phyloP scores from a whole-genome alignment of 2,329 filamentous ascomycete genomes.

The Clathrospora elynae region DNA sequence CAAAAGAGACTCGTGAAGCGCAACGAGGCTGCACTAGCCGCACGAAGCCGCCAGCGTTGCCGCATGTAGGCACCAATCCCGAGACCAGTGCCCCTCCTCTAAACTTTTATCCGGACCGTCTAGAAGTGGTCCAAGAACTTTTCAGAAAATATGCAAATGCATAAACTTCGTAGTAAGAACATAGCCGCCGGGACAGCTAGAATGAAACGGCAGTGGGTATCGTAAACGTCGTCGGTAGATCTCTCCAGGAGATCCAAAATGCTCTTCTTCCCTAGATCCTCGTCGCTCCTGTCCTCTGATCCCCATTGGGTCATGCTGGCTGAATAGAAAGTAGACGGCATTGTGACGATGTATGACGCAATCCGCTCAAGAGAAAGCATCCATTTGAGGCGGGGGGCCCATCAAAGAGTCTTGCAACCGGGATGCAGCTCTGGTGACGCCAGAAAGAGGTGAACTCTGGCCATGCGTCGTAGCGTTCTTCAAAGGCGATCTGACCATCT shows the following conservation, averaged over 20 bases:
- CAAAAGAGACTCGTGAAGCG: constrained; percentile 12
- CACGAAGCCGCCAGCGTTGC: constrained; percentile 13
- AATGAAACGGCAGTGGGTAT: constrained; percentile 43
- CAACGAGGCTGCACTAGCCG: constrained; percentile 8
- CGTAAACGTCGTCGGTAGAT: constrained; percentile 41
- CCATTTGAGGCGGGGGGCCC: constrained; percentile 38
- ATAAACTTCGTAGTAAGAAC: constrained; percentile 35
- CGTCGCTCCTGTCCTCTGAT: constrained; percentile 16
- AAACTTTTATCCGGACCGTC: constrained; percentile 30
- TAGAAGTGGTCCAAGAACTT: constrained; percentile 28
- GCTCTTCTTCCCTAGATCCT: constrained; percentile 26
- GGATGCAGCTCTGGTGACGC: constrained; percentile 36
- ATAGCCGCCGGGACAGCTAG: constrained; percentile 25
- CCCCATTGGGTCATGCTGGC: constrained; percentile 7
- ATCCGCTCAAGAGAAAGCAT: constrained; percentile 39
- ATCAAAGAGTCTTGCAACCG: constrained; percentile 38
- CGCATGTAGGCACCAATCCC: constrained; percentile 6
- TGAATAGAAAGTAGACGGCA: too few relatives aligned
- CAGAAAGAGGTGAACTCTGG: constrained; percentile 36
- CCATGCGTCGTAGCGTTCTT: constrained; percentile 20
- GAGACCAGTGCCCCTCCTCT: constrained; percentile 10
- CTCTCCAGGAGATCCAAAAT: constrained; percentile 17
- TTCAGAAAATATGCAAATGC: constrained; percentile 32
- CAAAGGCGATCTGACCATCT: constrained; percentile 31
- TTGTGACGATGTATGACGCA: neutral